Base-by-base conservation (phyloP, 2,329 filamentous ascomycete genomes). In the Alternaria longipes region DNA sequence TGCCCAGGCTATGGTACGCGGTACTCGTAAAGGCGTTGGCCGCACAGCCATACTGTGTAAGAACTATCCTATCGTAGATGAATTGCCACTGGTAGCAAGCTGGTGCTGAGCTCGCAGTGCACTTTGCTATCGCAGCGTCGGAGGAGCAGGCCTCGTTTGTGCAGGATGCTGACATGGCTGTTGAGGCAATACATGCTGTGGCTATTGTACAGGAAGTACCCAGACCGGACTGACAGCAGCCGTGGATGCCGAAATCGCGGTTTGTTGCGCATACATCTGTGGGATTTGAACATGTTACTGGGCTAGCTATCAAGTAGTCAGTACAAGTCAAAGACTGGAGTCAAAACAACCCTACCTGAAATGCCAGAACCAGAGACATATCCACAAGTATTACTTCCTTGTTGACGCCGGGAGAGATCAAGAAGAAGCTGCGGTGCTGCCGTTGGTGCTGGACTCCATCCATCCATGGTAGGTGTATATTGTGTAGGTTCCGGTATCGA, bases 41-140 rank as follows among this genome's bases (percentile, higher is more conserved):
- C 3, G 69, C 69, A 56, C 77, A 79, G 11, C 76, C 74, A 54
- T 73, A 67, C 34, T 78, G 73, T 3, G 70, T 75, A 60, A 78
- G 70, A 5, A 60, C 64, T 2, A 67, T 76, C 8, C 44, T 64
- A 0, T 40, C 56, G 59, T 77, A 78, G 14, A 67, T 61, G 54
- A 74, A 71, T 3, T 68, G 57, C 64, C 66, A 76, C 51, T 70
- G 52, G 52, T 74, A 75, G 64, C 76, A 78, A 30, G 70, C 67
- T 4, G 68, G 61, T 4, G 65, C 62, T 1, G 53, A 56, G 8
- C 57, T 56, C 8, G 50, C 60, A 3, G 74, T 77, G 56, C 77
- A 79, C 67, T 76, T 77, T 1, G 67, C 60, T 18, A 76, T 67
- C 5, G 60, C 68, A 36, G 60, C 26, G 54, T 78, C 62, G 24